phyloP scores from a whole-genome alignment of 73 alveolate genomes.

The Paraurostyla sp. region DNA sequence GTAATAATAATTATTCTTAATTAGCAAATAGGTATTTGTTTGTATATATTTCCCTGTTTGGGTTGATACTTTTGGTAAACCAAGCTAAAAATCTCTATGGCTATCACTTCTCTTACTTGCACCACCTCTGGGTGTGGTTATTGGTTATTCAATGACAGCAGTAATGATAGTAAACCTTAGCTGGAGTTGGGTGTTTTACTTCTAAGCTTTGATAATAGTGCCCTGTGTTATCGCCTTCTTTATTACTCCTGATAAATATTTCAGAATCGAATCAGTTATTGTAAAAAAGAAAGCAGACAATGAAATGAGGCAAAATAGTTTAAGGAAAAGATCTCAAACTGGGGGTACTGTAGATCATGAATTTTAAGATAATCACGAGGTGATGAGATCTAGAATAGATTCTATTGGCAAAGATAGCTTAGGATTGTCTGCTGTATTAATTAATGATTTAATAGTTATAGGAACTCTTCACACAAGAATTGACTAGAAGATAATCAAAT shows the following conservation, averaged over 20 bases:
- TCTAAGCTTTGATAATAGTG: conserved; percentile 63
- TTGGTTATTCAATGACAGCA: conserved; percentile 85
- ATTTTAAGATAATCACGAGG: conserved; percentile 67
- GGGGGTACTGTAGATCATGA: conserved; percentile 77
- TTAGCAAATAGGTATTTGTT: conserved; percentile 71
- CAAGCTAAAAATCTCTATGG: conserved; percentile 79
- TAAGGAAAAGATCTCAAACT: conserved; percentile 70
- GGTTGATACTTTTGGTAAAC: conserved; percentile 87
- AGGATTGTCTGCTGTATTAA: conserved; percentile 6
- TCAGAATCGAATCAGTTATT: conserved; percentile 55
- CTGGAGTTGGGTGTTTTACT: conserved; percentile 85
- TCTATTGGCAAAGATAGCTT: background rate
- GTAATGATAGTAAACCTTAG: conserved; percentile 62
- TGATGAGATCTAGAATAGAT: conserved; percentile 43
- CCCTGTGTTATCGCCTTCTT: conserved; percentile 58
- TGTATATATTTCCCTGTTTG: conserved; percentile 90
- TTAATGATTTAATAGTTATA: background rate
- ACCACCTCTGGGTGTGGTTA: conserved; percentile 86
- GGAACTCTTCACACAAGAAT: background rate
- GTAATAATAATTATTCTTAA: background rate
- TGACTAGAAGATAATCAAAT: background rate
- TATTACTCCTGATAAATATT: conserved; percentile 76
- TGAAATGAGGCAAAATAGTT: conserved; percentile 53
- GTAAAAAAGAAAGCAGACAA: too few relatives aligned
- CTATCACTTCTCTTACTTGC: conserved; percentile 83